Base-by-base conservation (phyloP, 768 basidiomycete genomes). In the Russula brevipes region DNA sequence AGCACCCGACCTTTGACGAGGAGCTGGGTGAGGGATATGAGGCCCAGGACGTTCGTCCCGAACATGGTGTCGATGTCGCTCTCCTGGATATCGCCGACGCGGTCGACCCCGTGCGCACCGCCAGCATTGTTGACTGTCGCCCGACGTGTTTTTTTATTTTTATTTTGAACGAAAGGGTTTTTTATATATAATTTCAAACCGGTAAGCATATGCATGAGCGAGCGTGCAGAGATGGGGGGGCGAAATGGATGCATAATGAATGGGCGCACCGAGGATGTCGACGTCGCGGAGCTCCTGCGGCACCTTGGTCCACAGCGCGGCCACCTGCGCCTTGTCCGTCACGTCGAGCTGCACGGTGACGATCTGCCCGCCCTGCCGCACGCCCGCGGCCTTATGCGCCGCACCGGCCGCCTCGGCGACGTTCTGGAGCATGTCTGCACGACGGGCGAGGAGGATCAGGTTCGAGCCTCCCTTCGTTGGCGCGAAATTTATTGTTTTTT, bases 21-120 rank as follows among this genome's bases (percentile, higher is more conserved):
- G 69, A 93, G 74, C 70, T 96, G 93, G 9, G 90, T 92, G 70
- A 94, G 76, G 5, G 86, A 78, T 65, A 97, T 92, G 53, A 97
- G 80, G 8, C 93, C 94, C 67, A 93, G 78, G 53, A 96, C 94
- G 70, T 82, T 80, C 42, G 77, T 78, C 24, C 66, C 51, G 67
- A 76, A 77, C 79, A 75, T 82, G 58, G 81, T 80, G 69, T 94
- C 90, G 69, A 95, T 80, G 70, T 94, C 92, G 30, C 78, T 78
- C 41, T 89, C 84, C 14, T 84, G 78, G 69, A 94, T 85, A 69
- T 86, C 84, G 6, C 97, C 97, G 42, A 98, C 86, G 46, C 84
- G 85, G 65, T 98, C 97, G 12, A 86, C 75, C 12, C 97, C 97
- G 45, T 87, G 81, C 36, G 98, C 97, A 69, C 87, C 93, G 36